phyloP scores from a whole-genome alignment of 768 basidiomycete species.

The Candolleomyces eurysporus region DNA sequence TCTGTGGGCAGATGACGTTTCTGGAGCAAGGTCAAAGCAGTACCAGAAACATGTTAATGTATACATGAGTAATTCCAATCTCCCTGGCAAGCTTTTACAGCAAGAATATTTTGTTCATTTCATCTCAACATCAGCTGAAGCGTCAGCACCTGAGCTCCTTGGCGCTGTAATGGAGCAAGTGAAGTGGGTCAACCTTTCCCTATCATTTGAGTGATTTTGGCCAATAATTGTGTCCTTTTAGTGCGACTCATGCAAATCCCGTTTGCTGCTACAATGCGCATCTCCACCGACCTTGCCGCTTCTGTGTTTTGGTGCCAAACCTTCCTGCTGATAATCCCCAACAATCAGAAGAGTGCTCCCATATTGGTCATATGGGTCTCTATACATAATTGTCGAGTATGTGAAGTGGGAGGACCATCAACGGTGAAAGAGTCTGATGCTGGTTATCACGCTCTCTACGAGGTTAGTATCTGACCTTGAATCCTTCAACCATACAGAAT shows the following conservation, averaged over 20 bases:
- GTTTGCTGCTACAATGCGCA: background rate
- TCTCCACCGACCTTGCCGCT: background rate
- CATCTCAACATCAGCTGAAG: slow-evolving; percentile 27
- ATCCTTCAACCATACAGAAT: background rate
- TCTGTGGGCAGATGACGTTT: slow-evolving; percentile 29
- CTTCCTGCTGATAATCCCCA: background rate
- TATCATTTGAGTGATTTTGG: background rate
- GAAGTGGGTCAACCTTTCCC: background rate
- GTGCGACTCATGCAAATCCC: background rate
- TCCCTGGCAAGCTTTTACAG: slow-evolving; percentile 21
- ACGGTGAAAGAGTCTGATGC: slow-evolving; percentile 27
- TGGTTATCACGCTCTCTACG: slow-evolving; percentile 34
- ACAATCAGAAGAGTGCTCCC: background rate
- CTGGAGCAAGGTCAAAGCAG: slow-evolving; percentile 31
- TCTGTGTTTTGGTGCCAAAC: background rate
- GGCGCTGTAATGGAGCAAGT: slow-evolving; percentile 17
- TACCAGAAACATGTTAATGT: slow-evolving; percentile 33
- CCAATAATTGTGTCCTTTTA: background rate
- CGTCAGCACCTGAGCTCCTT: slow-evolving; percentile 28
- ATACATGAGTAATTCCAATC: slow-evolving; percentile 26
- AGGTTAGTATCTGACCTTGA: slow-evolving; percentile 14
- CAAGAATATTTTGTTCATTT: slow-evolving; percentile 34
- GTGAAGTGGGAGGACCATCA: slow-evolving; percentile 32
- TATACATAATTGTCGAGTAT: slow-evolving; percentile 21
- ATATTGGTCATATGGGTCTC: background rate